Evolutionary conservation across 805 yeast species (phyloP).

Genomic region (Candida ulmi): DNA sequence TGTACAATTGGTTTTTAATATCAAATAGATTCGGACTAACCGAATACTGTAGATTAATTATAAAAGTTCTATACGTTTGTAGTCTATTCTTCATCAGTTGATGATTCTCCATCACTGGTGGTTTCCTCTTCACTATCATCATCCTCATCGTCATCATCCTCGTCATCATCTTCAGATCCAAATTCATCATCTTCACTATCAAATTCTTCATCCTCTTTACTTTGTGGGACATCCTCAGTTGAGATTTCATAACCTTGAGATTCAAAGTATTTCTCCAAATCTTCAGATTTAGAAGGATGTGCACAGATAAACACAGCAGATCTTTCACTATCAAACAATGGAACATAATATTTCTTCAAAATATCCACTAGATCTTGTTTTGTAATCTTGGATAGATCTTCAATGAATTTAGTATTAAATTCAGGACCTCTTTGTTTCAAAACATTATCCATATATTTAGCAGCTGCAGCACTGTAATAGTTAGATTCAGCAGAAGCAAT

Average conservation of each 20-base stretch:
- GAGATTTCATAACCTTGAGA: conserved; percentile 54
- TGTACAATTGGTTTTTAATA: too few relatives aligned
- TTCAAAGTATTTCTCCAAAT: conserved; percentile 41
- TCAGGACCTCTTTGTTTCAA: conserved; percentile 68
- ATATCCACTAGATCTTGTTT: conserved; percentile 43
- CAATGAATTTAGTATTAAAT: conserved; percentile 49
- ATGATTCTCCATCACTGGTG: conserved; percentile 3
- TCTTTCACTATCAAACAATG: conserved; percentile 51
- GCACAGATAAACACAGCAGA: conserved; percentile 67
- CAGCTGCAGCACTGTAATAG: conserved; percentile 55
- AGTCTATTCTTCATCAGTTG: neutral
- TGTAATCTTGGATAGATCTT: conserved; percentile 45
- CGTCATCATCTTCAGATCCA: conserved; percentile 9
- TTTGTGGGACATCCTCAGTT: conserved; percentile 44
- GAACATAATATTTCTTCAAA: conserved; percentile 55
- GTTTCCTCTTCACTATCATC: conserved; percentile 8
- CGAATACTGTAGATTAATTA: too few relatives aligned
- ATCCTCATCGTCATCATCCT: conserved; percentile 10
- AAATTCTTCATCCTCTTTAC: conserved; percentile 10
- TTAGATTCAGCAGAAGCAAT: conserved; percentile 69
- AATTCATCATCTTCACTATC: neutral
- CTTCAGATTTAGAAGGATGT: conserved; percentile 57
- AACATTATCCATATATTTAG: conserved; percentile 60
- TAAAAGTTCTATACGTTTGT: too few relatives aligned
- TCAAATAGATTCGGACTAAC: too few relatives aligned